phyloP scores from a whole-genome alignment of 2,329 filamentous ascomycete species.

The Aspergillus intermedius region DNA sequence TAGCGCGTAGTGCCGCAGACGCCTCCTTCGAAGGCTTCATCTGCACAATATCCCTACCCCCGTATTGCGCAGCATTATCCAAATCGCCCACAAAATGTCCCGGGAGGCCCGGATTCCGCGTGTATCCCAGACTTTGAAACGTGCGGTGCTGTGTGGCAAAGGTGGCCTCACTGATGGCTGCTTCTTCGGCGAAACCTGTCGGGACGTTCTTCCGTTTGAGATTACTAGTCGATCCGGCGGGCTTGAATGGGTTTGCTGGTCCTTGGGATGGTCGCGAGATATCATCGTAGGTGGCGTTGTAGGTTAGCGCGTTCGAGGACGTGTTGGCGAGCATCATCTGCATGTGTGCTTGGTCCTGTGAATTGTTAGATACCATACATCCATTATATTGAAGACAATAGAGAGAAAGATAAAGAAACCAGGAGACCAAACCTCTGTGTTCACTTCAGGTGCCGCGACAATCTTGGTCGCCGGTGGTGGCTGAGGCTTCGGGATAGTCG shows the following conservation, averaged over 20 bases:
- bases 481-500: slow-evolving; percentile 15
- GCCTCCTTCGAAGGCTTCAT: slow-evolving; percentile 62
- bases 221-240: slow-evolving; percentile 46
- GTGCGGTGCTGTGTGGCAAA: slow-evolving; percentile 85
- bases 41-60: slow-evolving; percentile 49
- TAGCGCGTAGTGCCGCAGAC: slow-evolving; percentile 60
- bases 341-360: slow-evolving; percentile 45
- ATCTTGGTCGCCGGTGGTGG: slow-evolving; percentile 31
- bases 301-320: slow-evolving; percentile 45
- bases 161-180: slow-evolving; percentile 79
- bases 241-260: slow-evolving; percentile 68
- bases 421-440: slow-evolving; percentile 50
- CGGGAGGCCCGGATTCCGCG: slow-evolving; percentile 42
- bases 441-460: slow-evolving; percentile 48
- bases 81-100: slow-evolving; percentile 45
- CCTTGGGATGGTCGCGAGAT: slow-evolving; percentile 60
- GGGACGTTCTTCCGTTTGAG: slow-evolving; percentile 74
- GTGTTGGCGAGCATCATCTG: slow-evolving; percentile 48
- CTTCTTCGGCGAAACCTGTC: slow-evolving; percentile 83
- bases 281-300: slow-evolving; percentile 62
- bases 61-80: slow-evolving; percentile 38
- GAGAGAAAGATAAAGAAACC: slow-evolving; percentile 2
- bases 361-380: slow-evolving; percentile 30
- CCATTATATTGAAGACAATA: not conserved
- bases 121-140: slow-evolving; percentile 58